These are phyloP conservation scores for Colletotrichum sp. DNA, from an alignment of 2,329 filamentous ascomycete species.

Conservation along the genomic window DNA sequence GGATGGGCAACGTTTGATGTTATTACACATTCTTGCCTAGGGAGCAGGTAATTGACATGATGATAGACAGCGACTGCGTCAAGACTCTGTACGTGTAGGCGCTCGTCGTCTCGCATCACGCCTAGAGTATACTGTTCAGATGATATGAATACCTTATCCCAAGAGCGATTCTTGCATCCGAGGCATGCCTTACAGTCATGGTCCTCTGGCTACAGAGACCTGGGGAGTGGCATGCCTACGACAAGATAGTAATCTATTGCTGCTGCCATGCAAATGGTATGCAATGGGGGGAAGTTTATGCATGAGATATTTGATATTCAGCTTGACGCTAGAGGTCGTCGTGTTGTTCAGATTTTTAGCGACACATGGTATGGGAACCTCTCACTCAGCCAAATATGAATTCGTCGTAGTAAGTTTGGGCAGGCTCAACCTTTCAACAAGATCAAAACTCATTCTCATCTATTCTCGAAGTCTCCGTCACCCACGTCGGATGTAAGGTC, in stretches of 20 bases:
- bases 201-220: too few species aligned
- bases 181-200: neutral
- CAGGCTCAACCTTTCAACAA: too few species aligned
- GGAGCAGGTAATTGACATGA: fast-evolving
- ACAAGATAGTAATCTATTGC: neutral
- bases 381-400: too few species aligned
- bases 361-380: neutral
- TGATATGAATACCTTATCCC: neutral
- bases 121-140: neutral
- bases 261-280: neutral
- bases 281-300: too few species aligned
- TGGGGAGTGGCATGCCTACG: fast-evolving
- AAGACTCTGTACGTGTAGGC: fast-evolving
- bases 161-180: neutral
- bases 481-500: too few species aligned
- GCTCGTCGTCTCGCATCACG: fast-evolving
- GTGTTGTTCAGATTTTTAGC: neutral
- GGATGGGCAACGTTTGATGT: fast-evolving
- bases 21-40: fast-evolving
- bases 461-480: too few species aligned
- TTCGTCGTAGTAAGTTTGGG: too few species aligned
- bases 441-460: too few species aligned
- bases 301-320: fast-evolving
- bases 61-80: fast-evolving
- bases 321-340: neutral